These are phyloP conservation scores for Kwoniella bestiolae DNA, from an alignment of 768 basidiomycete species.

Conservation along the genomic window DNA sequence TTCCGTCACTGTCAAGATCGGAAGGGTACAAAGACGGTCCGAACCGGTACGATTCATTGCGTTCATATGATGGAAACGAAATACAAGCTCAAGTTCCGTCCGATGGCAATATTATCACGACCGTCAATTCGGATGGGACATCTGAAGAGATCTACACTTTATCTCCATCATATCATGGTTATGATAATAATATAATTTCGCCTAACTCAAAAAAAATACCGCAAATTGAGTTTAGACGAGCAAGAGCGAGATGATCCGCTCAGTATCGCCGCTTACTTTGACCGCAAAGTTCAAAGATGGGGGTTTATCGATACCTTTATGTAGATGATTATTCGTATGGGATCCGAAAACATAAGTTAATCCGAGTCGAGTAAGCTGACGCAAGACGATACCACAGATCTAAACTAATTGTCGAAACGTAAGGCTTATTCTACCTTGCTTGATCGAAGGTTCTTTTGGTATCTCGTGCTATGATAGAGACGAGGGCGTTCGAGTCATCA, in stretches of 20 bases:
- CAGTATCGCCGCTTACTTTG: background rate
- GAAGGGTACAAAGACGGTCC: too few species aligned
- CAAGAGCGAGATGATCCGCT: background rate
- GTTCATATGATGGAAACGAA: too few species aligned
- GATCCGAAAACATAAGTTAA: background rate
- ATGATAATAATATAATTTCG: background rate
- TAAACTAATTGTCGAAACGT: slow-evolving; percentile 59
- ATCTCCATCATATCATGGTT: background rate
- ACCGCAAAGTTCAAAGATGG: background rate
- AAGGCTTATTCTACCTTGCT: slow-evolving; percentile 58
- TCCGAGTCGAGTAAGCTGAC: too few species aligned
- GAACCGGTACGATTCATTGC: too few species aligned
- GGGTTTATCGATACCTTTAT: too few species aligned
- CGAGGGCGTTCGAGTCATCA: background rate
- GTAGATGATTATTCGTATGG: too few species aligned
- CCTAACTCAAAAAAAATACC: background rate
- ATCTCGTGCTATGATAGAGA: slow-evolving; percentile 52
- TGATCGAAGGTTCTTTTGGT: slow-evolving; percentile 57
- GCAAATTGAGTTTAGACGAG: too few species aligned
- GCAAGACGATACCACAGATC: background rate
- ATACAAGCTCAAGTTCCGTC: background rate
- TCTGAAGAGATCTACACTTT: background rate
- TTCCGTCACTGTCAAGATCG: too few species aligned
- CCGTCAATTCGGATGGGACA: background rate
- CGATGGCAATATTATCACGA: background rate